A percentile compares a stretch with the other conserved stretches of the same genome.
phyloP scores from a whole-genome alignment of 2,329 filamentous ascomycete species.

The Alternaria arbusti region DNA sequence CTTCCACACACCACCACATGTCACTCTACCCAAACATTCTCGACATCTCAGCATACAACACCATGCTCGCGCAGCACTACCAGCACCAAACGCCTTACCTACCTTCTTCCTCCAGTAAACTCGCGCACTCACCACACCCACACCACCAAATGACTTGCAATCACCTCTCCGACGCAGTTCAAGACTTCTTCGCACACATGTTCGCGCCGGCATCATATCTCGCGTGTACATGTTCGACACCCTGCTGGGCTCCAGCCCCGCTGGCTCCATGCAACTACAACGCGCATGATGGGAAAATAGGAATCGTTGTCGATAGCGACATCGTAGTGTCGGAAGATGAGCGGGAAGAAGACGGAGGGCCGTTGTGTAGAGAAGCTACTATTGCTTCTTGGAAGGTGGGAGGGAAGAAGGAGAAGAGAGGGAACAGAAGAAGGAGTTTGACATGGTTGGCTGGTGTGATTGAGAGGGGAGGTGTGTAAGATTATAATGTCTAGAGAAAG shows the following conservation, averaged over 20 bases:
- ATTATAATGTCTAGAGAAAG: no score
- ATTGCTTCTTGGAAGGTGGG: constrained; percentile 27
- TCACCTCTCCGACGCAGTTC: constrained; percentile 16
- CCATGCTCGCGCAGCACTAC: neutral
- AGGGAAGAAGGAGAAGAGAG: constrained; percentile 6
- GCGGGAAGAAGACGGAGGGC: constrained; percentile 23
- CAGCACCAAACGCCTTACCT: neutral
- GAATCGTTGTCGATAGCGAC: constrained; percentile 19
- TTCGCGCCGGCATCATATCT: constrained; percentile 21
- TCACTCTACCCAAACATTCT: constrained; percentile 11
- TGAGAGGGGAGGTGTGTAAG: neutral
- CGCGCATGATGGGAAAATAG: neutral
- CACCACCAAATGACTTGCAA: constrained; percentile 10
- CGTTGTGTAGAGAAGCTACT: constrained; percentile 29
- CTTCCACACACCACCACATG: neutral
- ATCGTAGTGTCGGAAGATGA: constrained; percentile 12
- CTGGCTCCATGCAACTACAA: neutral
- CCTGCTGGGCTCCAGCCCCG: neutral
- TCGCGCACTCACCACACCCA: neutral
- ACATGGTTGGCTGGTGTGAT: constrained; percentile 13
- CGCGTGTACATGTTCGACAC: constrained; percentile 16
- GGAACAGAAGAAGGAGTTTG: constrained; percentile 16
- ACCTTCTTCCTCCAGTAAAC: neutral
- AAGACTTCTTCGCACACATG: constrained; percentile 19
- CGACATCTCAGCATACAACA: neutral